phyloP scores from a whole-genome alignment of 768 basidiomycete genomes.

The Mycena polygramma region DNA sequence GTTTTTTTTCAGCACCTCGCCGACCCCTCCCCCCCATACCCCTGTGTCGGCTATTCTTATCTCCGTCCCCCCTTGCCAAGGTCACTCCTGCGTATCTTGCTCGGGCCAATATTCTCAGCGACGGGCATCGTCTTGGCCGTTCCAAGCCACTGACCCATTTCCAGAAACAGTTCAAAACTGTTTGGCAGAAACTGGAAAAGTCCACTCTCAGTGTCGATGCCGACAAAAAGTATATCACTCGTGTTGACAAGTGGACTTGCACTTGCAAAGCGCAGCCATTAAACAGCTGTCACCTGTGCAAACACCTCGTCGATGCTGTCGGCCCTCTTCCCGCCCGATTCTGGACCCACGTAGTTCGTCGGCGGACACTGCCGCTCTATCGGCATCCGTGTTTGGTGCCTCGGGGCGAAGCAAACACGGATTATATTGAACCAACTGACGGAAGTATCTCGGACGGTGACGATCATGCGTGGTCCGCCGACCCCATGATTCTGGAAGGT shows the following conservation, averaged over 20 bases:
- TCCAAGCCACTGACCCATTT: constrained; percentile 40
- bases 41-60: no score
- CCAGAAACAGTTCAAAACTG: constrained; percentile 44
- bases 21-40: no score
- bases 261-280: constrained; percentile 47
- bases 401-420: no score
- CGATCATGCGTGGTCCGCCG: no score
- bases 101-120: constrained; percentile 30
- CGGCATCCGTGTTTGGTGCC: no score
- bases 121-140: constrained; percentile 38
- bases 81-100: constrained; percentile 43
- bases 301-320: constrained; percentile 49
- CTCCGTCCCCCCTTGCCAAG: no score
- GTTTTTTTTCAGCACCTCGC: no score
- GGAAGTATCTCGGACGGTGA: no score
- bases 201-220: constrained; percentile 16
- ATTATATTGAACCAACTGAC: no score
- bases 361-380: no score
- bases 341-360: no score
- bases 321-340: constrained; percentile 31
- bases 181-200: constrained; percentile 35
- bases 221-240: constrained; percentile 36
- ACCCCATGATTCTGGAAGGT: no score
- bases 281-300: constrained; percentile 46
- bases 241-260: constrained; percentile 44